Evolutionary conservation across 164 flowering plant species (phyloP), one percentile per base, ranked within the genome.

Genomic region (Malania oleifera): DNA sequence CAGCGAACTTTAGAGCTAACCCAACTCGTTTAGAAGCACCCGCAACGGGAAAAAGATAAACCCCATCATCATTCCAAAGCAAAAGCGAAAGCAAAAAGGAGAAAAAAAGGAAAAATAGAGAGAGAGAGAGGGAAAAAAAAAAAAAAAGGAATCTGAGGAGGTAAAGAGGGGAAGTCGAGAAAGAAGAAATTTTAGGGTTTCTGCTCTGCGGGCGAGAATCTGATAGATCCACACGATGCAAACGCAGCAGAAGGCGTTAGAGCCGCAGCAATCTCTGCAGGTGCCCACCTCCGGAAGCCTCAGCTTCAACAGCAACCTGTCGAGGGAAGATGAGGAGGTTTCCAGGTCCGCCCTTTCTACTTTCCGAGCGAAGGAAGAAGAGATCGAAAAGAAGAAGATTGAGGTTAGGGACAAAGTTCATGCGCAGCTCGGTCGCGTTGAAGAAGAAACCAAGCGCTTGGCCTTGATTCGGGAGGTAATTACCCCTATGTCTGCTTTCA

Each of bases 311-410:
- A 73, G 82, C 67, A 63, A 67, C 31, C 18, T 76, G 57, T 73
- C 82, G 2, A 68, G 54, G 52, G 80, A 79, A 25, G 83, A 79
- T 9, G 83, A 80, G 46, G 85, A 80, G 65, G 70, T 76, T 63
- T 66, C 82, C 0, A 69, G 64, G 54, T 78, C 82, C 7, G 85
- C 85, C 7, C 77, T 80, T 12, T 65, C 78, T 13, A 66, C 69
- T 15, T 80, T 73, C 63, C 59, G 72, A 15, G 85, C 80, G 46
- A 80, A 78, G 51, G 85, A 80, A 53, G 82, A 80, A 35, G 85
- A 80, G 76, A 80, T 80, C 56, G 85, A 80, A 74, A 70, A 37
- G 75, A 80, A 70, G 77, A 77, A 72, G 63, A 22, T 74, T 68
- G 77, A 78, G 67, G 77, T 80, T 11, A 64, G 75, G 24, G 82